These are phyloP conservation scores for Bipolaris victoriae DNA, from an alignment of 2,329 filamentous ascomycete genomes.

Conservation along the genomic window DNA sequence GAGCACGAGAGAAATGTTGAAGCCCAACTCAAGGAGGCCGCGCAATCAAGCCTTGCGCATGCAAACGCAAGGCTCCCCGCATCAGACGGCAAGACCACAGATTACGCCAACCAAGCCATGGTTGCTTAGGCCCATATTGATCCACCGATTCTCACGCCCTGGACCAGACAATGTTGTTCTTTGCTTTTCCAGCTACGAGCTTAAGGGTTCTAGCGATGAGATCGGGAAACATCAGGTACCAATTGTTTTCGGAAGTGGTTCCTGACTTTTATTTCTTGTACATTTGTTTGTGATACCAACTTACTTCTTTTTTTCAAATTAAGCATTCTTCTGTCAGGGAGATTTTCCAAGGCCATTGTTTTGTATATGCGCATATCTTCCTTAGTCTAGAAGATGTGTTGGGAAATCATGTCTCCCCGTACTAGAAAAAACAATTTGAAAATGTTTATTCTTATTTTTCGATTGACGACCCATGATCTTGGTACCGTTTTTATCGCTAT, in stretches of 20 bases:
- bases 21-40: constrained; percentile 43
- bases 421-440: neutral
- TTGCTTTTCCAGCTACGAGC: neutral
- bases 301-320: neutral
- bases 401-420: no score
- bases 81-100: constrained; percentile 23
- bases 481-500: no score
- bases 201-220: neutral
- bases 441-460: neutral
- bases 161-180: neutral
- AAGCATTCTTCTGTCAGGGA: neutral
- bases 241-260: neutral
- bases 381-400: neutral
- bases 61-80: constrained; percentile 24
- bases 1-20: constrained; percentile 33
- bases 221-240: neutral
- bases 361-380: no score
- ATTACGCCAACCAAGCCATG: constrained; percentile 33
- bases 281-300: constrained; percentile 12
- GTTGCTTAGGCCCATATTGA: constrained; percentile 26
- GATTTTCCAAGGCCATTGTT: no score
- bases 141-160: neutral
- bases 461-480: no score
- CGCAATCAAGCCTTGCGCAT: constrained; percentile 43
- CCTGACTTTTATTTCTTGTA: neutral